Conservation (phyloP, 75 land plant species). For the Cupressus sempervirens region DNA sequence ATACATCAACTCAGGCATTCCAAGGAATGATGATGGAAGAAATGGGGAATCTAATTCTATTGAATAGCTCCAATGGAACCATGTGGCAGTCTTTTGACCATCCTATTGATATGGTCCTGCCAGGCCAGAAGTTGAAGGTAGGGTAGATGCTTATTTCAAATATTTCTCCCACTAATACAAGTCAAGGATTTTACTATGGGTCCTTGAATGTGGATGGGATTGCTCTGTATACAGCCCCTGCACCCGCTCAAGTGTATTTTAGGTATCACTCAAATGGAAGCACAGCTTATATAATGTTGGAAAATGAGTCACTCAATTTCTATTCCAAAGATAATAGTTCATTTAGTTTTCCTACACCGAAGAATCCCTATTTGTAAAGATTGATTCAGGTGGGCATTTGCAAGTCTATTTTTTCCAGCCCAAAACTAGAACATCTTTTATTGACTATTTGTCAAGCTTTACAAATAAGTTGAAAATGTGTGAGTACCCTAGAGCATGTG, state of each 20-base stretch:
- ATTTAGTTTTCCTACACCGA: not conserved
- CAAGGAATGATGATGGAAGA: conserved; percentile 7
- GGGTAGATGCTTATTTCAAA: conserved; percentile 8
- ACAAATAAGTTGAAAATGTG: not conserved
- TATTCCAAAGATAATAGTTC: no score
- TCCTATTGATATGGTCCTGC: conserved; percentile 23
- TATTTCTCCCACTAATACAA: not conserved
- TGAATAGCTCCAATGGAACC: conserved; percentile 10
- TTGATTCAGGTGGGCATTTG: conserved; percentile 9
- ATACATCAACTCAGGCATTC: conserved; percentile 11
- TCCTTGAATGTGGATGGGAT: not conserved
- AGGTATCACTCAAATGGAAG: not conserved
- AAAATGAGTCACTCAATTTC: not conserved
- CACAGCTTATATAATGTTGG: not conserved
- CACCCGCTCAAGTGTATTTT: not conserved
- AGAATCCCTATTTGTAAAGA: not conserved
- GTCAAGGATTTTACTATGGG: conserved; percentile 9
- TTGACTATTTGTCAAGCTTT: not conserved
- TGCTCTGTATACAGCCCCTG: not conserved
- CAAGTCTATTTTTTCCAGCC: not conserved
- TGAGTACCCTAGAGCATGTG: conserved; percentile 19
- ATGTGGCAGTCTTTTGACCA: conserved; percentile 50
- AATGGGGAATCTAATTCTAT: conserved; percentile 35
- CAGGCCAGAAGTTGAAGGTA: not conserved
- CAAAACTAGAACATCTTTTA: not conserved